Conservation (phyloP, 106 monocot genomes). For the Iris macrosiphon region DNA sequence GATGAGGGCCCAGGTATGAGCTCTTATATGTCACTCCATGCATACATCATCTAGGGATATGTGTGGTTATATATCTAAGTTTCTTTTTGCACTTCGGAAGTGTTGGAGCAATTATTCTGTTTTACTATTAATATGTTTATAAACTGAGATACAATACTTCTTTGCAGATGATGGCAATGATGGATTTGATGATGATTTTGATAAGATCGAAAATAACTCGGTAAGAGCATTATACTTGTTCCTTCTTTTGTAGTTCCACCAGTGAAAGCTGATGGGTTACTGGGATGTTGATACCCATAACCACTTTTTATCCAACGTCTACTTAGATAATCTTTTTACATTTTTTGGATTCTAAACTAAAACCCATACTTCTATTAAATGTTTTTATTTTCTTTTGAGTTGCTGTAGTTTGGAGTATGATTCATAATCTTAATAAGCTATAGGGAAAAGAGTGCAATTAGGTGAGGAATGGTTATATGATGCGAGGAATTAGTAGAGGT, state of each 20-base stretch:
- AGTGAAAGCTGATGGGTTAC: neutral
- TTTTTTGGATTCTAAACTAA: too few relatives aligned
- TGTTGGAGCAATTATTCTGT: neutral
- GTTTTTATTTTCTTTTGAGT: neutral
- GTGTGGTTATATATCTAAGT: neutral
- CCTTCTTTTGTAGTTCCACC: neutral
- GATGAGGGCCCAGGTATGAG: slow-evolving; percentile 76
- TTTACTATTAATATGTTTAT: neutral
- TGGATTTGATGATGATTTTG: slow-evolving; percentile 76
- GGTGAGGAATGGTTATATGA: too few relatives aligned
- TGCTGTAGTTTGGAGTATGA: neutral
- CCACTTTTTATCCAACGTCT: too few relatives aligned
- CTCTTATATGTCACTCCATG: neutral
- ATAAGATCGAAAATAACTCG: slow-evolving; percentile 58
- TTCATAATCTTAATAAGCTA: too few relatives aligned
- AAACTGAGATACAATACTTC: neutral
- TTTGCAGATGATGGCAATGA: slow-evolving; percentile 60
- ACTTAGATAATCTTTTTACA: too few relatives aligned
- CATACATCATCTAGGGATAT: neutral
- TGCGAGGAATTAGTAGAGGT: too few relatives aligned
- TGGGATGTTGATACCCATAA: neutral
- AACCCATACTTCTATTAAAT: too few relatives aligned
- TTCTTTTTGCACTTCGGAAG: neutral
- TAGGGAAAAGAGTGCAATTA: too few relatives aligned
- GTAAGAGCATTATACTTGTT: slow-evolving; percentile 27